Percentiles rank a stretch among this genome's conserved stretches.
Evolutionary conservation across 2,329 filamentous ascomycete genomes (phyloP).

Genomic region (Aureobasidium sp.): DNA sequence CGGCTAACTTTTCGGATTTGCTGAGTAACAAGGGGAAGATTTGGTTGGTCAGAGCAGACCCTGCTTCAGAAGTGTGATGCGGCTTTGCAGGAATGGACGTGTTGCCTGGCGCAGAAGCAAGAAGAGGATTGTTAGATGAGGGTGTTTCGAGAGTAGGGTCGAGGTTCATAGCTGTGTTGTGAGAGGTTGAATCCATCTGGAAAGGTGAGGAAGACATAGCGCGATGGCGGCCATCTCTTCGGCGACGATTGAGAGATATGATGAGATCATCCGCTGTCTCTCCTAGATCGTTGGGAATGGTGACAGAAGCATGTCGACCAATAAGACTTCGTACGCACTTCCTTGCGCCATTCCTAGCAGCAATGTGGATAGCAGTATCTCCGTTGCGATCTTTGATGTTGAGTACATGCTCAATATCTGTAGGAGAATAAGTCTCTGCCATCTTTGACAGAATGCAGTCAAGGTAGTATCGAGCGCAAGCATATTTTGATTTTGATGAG

Average conservation of each 20-base stretch:
- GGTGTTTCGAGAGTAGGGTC: neutral
- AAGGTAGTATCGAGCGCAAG: slow-evolving; percentile 86
- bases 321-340: slow-evolving; percentile 61
- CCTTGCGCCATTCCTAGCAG: slow-evolving; percentile 79
- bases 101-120: slow-evolving; percentile 4
- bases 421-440: slow-evolving; percentile 66
- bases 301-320: slow-evolving; percentile 71
- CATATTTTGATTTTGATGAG: slow-evolving; percentile 75
- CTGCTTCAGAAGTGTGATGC: slow-evolving; percentile 38
- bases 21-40: slow-evolving; percentile 48
- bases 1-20: slow-evolving; percentile 38
- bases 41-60: slow-evolving; percentile 56
- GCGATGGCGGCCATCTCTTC: slow-evolving; percentile 47
- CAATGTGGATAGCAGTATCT: slow-evolving; percentile 84
- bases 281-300: slow-evolving; percentile 74
- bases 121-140: neutral
- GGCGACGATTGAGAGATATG: slow-evolving; percentile 60
- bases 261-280: slow-evolving; percentile 81
- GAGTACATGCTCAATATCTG: slow-evolving; percentile 69
- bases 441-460: slow-evolving; percentile 86
- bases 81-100: slow-evolving; percentile 20
- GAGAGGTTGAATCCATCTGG: slow-evolving; percentile 21
- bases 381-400: slow-evolving; percentile 79
- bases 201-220: slow-evolving; percentile 67
- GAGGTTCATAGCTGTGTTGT: neutral